These are phyloP conservation scores for Termitomyces sp. DNA, from an alignment of 768 basidiomycete species.

Conservation along the genomic window DNA sequence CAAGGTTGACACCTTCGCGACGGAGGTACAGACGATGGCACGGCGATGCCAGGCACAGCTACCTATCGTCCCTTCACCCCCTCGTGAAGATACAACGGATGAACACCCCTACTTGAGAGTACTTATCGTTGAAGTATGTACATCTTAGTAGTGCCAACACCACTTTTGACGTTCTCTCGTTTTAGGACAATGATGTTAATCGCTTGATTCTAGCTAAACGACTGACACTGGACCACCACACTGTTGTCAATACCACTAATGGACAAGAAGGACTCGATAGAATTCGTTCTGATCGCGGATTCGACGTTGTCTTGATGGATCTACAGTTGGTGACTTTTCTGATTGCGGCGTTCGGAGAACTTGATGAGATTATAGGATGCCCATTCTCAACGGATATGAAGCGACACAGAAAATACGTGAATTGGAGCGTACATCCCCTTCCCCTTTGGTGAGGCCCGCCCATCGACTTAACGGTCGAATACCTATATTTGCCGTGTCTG, in stretches of 20 bases:
- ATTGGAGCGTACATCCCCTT: slow-evolving; percentile 37
- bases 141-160: no score
- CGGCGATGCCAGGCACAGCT: background rate
- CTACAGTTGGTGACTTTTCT: slow-evolving; percentile 50
- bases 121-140: slow-evolving; percentile 61
- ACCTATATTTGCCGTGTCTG: slow-evolving; percentile 80
- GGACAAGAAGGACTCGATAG: slow-evolving; percentile 71
- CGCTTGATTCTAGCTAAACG: slow-evolving; percentile 65
- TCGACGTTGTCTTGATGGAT: slow-evolving; percentile 81
- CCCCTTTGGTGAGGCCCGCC: slow-evolving; percentile 29
- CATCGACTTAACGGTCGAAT: slow-evolving; percentile 55
- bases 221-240: slow-evolving; percentile 60
- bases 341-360: background rate
- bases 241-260: slow-evolving; percentile 61
- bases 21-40: slow-evolving; percentile 13
- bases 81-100: background rate
- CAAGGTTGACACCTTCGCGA: slow-evolving; percentile 25
- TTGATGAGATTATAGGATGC: slow-evolving; percentile 48
- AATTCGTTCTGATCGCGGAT: slow-evolving; percentile 49
- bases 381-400: slow-evolving; percentile 71
- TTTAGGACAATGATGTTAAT: slow-evolving; percentile 73
- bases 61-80: background rate
- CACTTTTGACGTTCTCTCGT: background rate
- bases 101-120: slow-evolving; percentile 33
- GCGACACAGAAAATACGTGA: slow-evolving; percentile 63